Conservation (phyloP, 1,139 yeast genomes). For the Kurtzmaniella quercitrusa region DNA sequence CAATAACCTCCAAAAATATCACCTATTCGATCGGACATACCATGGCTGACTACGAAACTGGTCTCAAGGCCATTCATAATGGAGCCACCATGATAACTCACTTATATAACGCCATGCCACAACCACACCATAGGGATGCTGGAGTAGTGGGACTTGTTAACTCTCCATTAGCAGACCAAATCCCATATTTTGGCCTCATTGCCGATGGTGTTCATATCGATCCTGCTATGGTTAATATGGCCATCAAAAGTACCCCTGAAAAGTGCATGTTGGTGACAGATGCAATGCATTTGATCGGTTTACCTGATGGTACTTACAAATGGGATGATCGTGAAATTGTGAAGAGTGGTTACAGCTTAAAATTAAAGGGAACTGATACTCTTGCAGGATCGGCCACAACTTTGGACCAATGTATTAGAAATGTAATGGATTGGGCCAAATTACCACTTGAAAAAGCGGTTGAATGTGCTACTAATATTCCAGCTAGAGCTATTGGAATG, state of each 20-base stretch:
- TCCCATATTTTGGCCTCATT: slow-evolving; percentile 56
- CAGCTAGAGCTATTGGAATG: slow-evolving; percentile 48
- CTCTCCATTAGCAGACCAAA: slow-evolving; percentile 26
- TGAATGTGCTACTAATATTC: slow-evolving; percentile 54
- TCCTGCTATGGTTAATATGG: slow-evolving; percentile 52
- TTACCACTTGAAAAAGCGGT: slow-evolving; percentile 52
- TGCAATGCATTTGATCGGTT: slow-evolving; percentile 55
- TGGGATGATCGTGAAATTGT: slow-evolving; percentile 49
- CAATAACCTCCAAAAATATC: slow-evolving; percentile 30
- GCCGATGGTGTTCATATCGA: slow-evolving; percentile 65
- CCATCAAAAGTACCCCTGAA: slow-evolving; percentile 51
- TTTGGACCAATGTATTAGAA: slow-evolving; percentile 51
- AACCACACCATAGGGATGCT: slow-evolving; percentile 59
- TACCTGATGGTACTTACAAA: slow-evolving; percentile 47
- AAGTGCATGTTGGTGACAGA: slow-evolving; percentile 60
- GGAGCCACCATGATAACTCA: slow-evolving; percentile 65
- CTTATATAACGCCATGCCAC: slow-evolving; percentile 66
- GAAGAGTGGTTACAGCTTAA: slow-evolving; percentile 47
- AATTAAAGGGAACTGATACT: slow-evolving; percentile 53
- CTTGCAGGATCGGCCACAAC: slow-evolving; percentile 65
- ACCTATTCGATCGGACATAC: slow-evolving; percentile 59
- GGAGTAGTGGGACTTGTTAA: slow-evolving; percentile 57
- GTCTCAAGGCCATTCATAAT: slow-evolving; percentile 43
- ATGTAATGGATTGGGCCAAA: slow-evolving; percentile 51
- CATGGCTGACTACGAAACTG: slow-evolving; percentile 45